Evolutionary conservation across 1,284 basidiomycete species (phyloP), one percentile per base, ranked within the genome.

Genomic region (Heterobasidion irregulare): DNA sequence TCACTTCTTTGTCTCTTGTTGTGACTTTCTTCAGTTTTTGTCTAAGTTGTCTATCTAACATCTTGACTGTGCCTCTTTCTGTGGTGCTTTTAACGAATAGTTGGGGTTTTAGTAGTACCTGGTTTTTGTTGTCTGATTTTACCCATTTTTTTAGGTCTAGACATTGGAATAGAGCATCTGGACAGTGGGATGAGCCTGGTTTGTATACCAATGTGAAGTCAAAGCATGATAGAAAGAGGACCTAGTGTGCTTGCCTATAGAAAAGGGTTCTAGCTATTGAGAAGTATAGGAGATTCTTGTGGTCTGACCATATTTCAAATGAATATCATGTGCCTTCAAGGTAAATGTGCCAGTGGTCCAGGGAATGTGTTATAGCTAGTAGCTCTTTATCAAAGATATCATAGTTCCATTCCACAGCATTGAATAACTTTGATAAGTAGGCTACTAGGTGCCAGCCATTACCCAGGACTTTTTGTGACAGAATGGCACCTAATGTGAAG

Each of bases 221-320:
- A 38, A 38, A 38, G 8, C 13, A 13, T 8, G 36, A 8, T 8
- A 38, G 36, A 13, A 38, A 38, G 8, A 8, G 36, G 8, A 13
- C 8, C 13, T 13, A 38, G 36, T 38, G 13, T 8, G 36, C 36
- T 38, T 38, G 13, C 13, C 13, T 8, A 13, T 38, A 13, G 13
- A 8, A 8, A 8, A 38, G 36, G 8, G 8, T 38, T 38, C 13
- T 8, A 8, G 36, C 36, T 13, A 8, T 38, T 13, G 8, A 38
- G 36, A 38, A 79, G 53, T 75, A 75, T 32, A 67, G 62, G 0
- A 79, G 68, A 56, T 76, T 77, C 13, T 69, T 65, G 57, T 80
- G 76, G 58, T 81, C 73, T 0, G 72, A 68, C 52, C 63, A 62
- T 18, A 78, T 63, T 1, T 58, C 60, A 33, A 73, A 56, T 0